Base-by-base conservation (phyloP, 2,329 filamentous ascomycete genomes). In the Pseudocercospora fuligena region DNA sequence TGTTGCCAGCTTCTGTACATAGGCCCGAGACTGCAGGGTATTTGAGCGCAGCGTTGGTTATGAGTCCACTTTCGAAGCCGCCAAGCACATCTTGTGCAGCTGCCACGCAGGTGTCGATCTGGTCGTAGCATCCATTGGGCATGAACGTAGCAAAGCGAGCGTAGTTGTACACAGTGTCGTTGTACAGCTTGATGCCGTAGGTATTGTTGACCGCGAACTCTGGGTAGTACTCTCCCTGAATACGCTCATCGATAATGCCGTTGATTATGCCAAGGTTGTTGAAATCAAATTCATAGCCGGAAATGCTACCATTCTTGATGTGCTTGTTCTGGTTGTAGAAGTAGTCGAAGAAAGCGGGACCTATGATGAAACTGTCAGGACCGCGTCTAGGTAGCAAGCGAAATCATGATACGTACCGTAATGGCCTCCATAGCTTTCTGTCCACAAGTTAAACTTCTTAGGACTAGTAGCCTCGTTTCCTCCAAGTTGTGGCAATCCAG, bases 151-250 rank as follows among this genome's bases (percentile, higher is more conserved):
- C 36, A n/a, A 60, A 47, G 14, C 84, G 86, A 77, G 85, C 85
- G 70, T 85, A 87, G 61, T 84, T 81, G 74, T 87, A 87, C 2
- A 87, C 82, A 3, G 85, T 86, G 21, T 88, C 83, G 69, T 88
- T 87, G 70, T 86, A 79, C 0, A 80, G 76, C 67, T 81, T 81
- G 72, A 87, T 86, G 47, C 84, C 84, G 66, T 88, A 88, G 12
- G 84, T 85, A 73, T 87, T 87, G 75, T 86, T 81, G 19, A 67
- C 25, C 75, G 84, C 83, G 61, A 86, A 85, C 53, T 85, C 81
- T 0, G 84, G 83, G 64, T 85, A 86, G 60, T 81, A 76, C 9
- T 73, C 77, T 16, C 78, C 77, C 67, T 88, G 86, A 6, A 78
- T 77, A 59, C 54, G 54, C 54, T 66, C 67, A 21, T 66, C 54